Percentiles rank a stretch among this genome's conserved stretches.
Evolutionary conservation across 257 asterid species (phyloP).

Genomic region (Ajuga chamaepitys): DNA sequence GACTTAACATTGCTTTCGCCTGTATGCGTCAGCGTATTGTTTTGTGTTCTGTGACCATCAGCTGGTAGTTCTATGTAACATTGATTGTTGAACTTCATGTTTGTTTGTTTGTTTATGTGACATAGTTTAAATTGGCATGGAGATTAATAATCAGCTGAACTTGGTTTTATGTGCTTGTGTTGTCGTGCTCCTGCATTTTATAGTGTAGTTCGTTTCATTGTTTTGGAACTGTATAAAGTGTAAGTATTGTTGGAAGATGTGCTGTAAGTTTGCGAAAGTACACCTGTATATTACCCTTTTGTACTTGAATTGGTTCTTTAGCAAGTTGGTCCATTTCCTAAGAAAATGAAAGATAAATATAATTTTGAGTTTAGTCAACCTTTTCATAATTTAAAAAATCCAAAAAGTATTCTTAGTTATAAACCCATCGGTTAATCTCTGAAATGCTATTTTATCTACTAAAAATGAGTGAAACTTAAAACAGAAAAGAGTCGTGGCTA

Average conservation of each 20-base stretch:
- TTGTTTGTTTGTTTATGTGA: not conserved
- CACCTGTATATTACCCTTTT: not conserved
- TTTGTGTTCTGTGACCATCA: not conserved
- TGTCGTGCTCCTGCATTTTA: not conserved
- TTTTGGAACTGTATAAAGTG: not conserved
- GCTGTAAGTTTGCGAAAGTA: not conserved
- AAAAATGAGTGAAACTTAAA: not conserved
- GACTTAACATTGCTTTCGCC: not conserved
- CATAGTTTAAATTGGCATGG: not conserved
- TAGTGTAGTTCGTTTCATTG: not conserved
- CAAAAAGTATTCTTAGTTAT: not conserved
- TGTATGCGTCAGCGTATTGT: not conserved
- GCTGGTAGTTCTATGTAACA: not conserved
- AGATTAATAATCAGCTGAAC: not conserved
- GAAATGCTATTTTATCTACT: not conserved
- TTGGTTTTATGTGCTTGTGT: not conserved
- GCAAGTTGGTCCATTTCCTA: not conserved
- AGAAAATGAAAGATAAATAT: not conserved
- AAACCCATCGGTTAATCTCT: not conserved
- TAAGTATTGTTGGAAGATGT: not conserved
- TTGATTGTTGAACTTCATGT: constrained; percentile 1
- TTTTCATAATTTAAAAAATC: not conserved
- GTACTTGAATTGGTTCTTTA: not conserved
- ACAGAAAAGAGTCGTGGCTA: too few species aligned
- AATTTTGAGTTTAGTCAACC: not conserved